Base-by-base conservation (phyloP, 2,329 filamentous ascomycete genomes). In the Bipolaris zeicola region DNA sequence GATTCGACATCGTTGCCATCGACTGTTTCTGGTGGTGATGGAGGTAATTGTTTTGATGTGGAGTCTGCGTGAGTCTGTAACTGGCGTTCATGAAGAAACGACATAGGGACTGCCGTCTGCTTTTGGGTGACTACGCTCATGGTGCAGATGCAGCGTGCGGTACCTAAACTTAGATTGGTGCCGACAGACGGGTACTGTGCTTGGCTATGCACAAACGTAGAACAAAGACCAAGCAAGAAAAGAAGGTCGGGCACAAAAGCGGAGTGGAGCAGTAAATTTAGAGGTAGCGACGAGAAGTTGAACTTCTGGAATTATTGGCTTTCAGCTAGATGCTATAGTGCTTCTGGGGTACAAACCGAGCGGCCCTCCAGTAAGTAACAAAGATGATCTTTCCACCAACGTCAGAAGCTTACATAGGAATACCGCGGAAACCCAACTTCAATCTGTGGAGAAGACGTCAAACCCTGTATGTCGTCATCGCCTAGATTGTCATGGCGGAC, bases 21-120 rank as follows among this genome's bases (percentile, higher is more conserved):
- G 2, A 75, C 65, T 1, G 72, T 75, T 49, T 75, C 73, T 33
- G 72, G 72, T 20, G 73, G 73, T 47, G 73, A 70, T 31, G 73
- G 73, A 36, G 73, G 73, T n/a, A 75, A 44, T 45, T 61, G 60
- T 55, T 62, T 58, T 11, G 53, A 50, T 22, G 52, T 53, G 1
- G 66, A 62, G 8, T 61, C 60, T 41, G 61, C 47, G 24, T 67
- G 52, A 45, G 57, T 34, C 50, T 68, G 64, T 26, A 59, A 54
- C 45, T 69, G 65, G 6, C 52, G 58, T 20, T 66, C 52, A 57
- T 58, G 45, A 13, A 57, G 44, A 10, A 56, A 57, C 46, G 65
- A 59, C 5, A 64, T 37, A 36, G 64, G 64, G 6, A 63, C 62
- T 34, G 58, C 61, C 8, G 57, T 53, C 8, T 38, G 16, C 2